Percentiles rank a stretch among this genome's conserved stretches.
Evolutionary conservation across 768 basidiomycete genomes (phyloP).

Genomic region (Clavaria fumosa): DNA sequence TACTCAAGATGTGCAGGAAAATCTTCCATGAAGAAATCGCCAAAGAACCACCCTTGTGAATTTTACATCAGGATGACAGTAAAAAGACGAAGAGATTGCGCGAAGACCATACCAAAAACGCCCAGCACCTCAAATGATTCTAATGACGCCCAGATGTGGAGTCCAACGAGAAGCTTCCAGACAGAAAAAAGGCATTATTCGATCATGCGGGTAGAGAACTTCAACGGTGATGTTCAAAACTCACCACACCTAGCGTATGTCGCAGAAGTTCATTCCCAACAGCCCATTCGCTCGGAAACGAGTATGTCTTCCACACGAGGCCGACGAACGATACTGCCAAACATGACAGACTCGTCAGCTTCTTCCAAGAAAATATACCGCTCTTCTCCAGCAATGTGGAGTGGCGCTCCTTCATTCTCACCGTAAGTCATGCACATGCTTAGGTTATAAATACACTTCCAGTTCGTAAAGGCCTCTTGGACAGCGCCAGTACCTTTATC

Average conservation of each 20-base stretch:
- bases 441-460: conserved; percentile 87
- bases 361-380: too few relatives aligned
- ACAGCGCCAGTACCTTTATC: conserved; percentile 64
- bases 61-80: background rate
- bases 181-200: conserved; percentile 6
- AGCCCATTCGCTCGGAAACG: conserved; percentile 69
- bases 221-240: conserved; percentile 16
- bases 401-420: conserved; percentile 22
- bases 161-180: conserved; percentile 56
- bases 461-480: conserved; percentile 89
- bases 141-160: conserved; percentile 84
- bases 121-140: conserved; percentile 91
- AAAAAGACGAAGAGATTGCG: background rate
- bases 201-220: too few relatives aligned
- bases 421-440: conserved; percentile 93
- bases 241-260: conserved; percentile 75
- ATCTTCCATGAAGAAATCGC: conserved; percentile 92
- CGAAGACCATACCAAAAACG: conserved; percentile 68
- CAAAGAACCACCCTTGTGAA: conserved; percentile 86
- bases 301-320: conserved; percentile 84
- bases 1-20: conserved; percentile 85
- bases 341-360: too few relatives aligned
- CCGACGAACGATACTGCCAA: conserved; percentile 64
- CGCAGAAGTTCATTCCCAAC: conserved; percentile 76
- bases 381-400: too few relatives aligned